Evolutionary conservation across 345 rosid genomes (phyloP), one percentile per base, ranked within the genome.

Genomic region (Eucalyptus albens): DNA sequence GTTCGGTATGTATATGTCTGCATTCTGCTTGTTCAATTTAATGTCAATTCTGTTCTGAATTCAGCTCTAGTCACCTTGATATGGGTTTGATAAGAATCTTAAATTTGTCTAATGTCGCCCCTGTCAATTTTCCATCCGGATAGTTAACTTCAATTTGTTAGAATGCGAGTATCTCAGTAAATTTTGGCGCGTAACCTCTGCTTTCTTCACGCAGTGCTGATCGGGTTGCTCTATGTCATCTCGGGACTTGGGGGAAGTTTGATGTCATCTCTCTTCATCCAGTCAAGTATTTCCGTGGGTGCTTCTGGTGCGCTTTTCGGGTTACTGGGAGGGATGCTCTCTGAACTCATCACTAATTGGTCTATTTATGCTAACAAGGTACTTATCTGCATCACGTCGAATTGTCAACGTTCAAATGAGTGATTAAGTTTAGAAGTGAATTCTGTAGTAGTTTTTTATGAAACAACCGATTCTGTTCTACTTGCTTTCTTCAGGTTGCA

Each of bases 221-320:
- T 96, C 87, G 98, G 98, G 29, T 89, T 95, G 92, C 92, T 98
- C 8, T 98, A 98, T 90, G 42, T 97, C 90, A 93, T 98, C 88
- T 96, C 99, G 40, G 99, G 99, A 21, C 94, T 95, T 88, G 99
- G 99, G 86, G 99, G 99, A 92, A 98, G 99, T 80, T 91, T 98
- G 92, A 80, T 98, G 89, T 98, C 99, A 19, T 97, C 95, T n/a
- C 97, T 98, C 87, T 97, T 97, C 90, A 93, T 97, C 87, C 96
- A 96, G 89, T 89, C 94, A n/a, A 92, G 91, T 83, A 93, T 97
- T 89, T 97, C 99, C 1, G 99, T 97, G 86, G 99, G 99, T 88
- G 99, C 99, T 55, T 97, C 99, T 50, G 99, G 99, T 91, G 98
- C 98, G 2, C 95, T 97, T 55, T 97, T 97, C 91, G 99, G 99